Conservation (phyloP, 2,329 filamentous ascomycete genomes). For the Curvularia sp. region DNA sequence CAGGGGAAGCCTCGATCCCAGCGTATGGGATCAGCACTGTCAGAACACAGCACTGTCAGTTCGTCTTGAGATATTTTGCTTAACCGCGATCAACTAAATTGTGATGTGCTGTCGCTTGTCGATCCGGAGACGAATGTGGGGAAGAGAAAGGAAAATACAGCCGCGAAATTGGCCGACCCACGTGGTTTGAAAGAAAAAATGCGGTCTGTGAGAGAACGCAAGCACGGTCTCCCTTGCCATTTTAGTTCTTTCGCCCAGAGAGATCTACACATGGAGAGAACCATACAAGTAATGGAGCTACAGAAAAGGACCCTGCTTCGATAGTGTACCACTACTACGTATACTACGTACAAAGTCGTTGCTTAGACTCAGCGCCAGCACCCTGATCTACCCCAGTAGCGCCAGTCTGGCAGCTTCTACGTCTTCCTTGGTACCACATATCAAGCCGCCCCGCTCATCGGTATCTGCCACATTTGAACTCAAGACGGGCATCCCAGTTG, state of each 20-base stretch:
- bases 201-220: not conserved
- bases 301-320: not conserved
- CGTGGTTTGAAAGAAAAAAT: not conserved
- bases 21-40: not conserved
- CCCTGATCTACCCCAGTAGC: conserved; percentile 4
- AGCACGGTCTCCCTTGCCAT: not conserved
- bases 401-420: conserved; percentile 31
- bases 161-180: not conserved
- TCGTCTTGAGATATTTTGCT: not conserved
- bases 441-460: conserved; percentile 43
- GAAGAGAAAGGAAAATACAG: not conserved
- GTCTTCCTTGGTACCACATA: conserved; percentile 43
- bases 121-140: not conserved
- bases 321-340: not conserved
- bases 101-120: not conserved
- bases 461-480: conserved; percentile 32
- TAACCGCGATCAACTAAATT: not conserved
- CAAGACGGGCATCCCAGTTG: conserved; percentile 32
- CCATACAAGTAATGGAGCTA: not conserved
- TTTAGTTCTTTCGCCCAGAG: not conserved
- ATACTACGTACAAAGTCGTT: not conserved
- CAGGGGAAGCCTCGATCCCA: not conserved
- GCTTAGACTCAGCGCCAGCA: not conserved
- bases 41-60: not conserved
- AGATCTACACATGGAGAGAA: not conserved